Evolutionary conservation across 169 alveolate species (phyloP).

Genomic region (Plasmodium inui): DNA sequence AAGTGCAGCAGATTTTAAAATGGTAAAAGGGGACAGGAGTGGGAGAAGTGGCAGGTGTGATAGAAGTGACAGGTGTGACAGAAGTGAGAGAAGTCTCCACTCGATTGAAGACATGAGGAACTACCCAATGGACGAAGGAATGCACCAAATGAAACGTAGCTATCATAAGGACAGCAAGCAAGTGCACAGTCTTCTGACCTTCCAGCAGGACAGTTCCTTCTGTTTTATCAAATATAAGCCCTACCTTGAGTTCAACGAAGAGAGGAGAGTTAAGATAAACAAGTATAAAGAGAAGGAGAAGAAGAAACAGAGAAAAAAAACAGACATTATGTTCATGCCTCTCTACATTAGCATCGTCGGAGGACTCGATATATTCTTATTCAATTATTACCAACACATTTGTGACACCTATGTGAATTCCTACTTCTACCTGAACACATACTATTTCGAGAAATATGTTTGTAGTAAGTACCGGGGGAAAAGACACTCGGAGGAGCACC

Average conservation of each 20-base stretch:
- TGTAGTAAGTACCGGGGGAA: constrained; percentile 1
- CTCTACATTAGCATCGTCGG: constrained; percentile 53
- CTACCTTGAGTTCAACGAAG: constrained; percentile 23
- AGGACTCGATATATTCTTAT: constrained; percentile 47
- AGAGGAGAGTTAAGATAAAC: background rate
- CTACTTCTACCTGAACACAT: constrained; percentile 58
- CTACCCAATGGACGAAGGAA: background rate
- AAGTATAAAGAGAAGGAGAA: constrained; percentile 15
- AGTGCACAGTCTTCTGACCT: background rate
- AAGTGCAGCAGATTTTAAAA: constrained; percentile 36
- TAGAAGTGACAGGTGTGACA: too few relatives aligned
- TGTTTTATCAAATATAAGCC: constrained; percentile 58
- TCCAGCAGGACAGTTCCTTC: constrained; percentile 5
- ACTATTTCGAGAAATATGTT: constrained; percentile 49
- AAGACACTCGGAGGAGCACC: background rate
- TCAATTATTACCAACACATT: constrained; percentile 48
- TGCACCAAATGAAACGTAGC: background rate
- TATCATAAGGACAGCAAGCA: background rate
- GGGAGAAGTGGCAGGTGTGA: too few relatives aligned
- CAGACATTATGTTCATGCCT: constrained; percentile 26
- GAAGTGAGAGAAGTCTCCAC: background rate
- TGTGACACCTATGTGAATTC: constrained; percentile 56
- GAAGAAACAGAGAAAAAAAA: background rate
- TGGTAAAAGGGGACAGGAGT: background rate
- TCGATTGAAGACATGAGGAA: constrained; percentile 4